Conservation (phyloP, 2,329 filamentous ascomycete genomes). For the Diaporthe aspalathi region DNA sequence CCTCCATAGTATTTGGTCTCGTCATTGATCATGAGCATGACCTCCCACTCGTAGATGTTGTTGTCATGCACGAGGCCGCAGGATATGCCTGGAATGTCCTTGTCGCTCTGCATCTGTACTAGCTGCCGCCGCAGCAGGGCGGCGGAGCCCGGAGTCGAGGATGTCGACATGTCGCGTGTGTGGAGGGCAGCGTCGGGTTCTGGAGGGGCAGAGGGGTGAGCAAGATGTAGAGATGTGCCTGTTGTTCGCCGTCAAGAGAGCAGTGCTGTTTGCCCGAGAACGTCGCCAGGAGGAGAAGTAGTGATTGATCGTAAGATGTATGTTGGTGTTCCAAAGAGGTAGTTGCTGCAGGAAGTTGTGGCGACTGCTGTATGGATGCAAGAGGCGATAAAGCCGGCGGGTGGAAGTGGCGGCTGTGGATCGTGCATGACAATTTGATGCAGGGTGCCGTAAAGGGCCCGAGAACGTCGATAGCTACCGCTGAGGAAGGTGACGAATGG, state of each 20-base stretch:
- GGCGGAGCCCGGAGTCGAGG: conserved; percentile 47
- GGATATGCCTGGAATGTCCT: conserved; percentile 93
- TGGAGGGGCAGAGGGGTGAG: background rate
- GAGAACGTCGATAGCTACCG: conserved; percentile 3
- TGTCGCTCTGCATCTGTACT: conserved; percentile 92
- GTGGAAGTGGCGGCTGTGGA: conserved; percentile 30
- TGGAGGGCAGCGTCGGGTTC: too few species aligned
- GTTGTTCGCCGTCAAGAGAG: background rate
- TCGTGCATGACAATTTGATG: conserved; percentile 22
- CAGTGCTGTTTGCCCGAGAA: background rate
- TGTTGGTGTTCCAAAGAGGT: background rate
- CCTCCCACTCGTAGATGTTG: conserved; percentile 98
- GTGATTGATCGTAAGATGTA: background rate
- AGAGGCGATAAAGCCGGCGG: conserved; percentile 7
- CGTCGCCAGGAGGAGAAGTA: background rate
- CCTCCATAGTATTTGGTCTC: conserved; percentile 95
- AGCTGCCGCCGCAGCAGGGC: conserved; percentile 85
- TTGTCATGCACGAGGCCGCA: conserved; percentile 86
- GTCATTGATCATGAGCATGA: conserved; percentile 98
- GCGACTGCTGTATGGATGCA: background rate
- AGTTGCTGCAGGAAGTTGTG: background rate
- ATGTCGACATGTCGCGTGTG: conserved; percentile 44
- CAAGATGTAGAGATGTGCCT: background rate
- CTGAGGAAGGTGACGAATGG: background rate
- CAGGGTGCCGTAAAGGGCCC: conserved; percentile 14